Evolutionary conservation across 2,329 filamentous ascomycete genomes (phyloP).

Genomic region (Colletotrichum sp.): DNA sequence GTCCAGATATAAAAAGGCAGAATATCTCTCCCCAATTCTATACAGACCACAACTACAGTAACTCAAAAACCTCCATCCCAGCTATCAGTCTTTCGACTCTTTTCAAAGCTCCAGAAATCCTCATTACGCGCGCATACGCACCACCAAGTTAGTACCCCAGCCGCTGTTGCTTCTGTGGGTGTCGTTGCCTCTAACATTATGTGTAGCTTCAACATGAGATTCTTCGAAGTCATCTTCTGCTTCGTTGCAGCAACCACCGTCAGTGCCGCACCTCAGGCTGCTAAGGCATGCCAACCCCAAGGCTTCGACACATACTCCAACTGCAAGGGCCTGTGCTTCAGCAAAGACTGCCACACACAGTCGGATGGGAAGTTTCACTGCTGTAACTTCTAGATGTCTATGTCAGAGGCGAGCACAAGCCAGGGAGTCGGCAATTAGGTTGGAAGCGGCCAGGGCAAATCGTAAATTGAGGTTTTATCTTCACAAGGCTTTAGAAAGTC

Average conservation of each 20-base stretch:
- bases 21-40: background rate
- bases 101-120: background rate
- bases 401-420: background rate
- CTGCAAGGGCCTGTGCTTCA: background rate
- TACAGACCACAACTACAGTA: background rate
- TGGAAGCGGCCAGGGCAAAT: background rate
- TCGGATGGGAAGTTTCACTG: background rate
- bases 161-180: background rate
- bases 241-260: background rate
- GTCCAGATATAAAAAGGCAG: background rate
- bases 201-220: background rate
- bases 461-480: background rate
- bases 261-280: background rate
- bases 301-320: background rate
- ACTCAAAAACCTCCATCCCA: background rate
- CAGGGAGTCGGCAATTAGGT: background rate
- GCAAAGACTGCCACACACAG: background rate
- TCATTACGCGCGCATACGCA: background rate
- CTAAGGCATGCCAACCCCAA: background rate
- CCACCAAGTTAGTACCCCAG: background rate
- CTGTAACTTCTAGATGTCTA: background rate
- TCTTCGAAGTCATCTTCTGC: background rate
- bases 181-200: background rate
- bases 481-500: background rate
- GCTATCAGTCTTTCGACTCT: background rate